Percentiles rank a stretch among this genome's conserved stretches.
Conservation (phyloP, 331 rosid genomes). For the Acacia pycnantha region DNA sequence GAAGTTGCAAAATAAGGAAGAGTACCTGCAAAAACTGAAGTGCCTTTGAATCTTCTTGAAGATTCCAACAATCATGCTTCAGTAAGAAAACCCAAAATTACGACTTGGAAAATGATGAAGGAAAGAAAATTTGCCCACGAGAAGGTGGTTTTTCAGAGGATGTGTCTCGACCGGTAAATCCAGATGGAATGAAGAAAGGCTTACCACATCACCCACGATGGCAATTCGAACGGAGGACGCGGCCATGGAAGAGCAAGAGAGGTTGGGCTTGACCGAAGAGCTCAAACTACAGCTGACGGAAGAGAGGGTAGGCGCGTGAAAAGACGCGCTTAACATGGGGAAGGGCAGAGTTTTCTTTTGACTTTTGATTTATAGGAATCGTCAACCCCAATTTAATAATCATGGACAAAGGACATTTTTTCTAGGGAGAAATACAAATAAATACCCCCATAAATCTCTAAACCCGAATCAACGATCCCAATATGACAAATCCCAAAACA, state of each 20-base stretch:
- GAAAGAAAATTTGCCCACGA: not conserved
- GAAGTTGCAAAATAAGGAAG: not conserved
- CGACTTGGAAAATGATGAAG: not conserved
- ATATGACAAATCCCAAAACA: too few relatives aligned
- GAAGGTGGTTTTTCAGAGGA: not conserved
- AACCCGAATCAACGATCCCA: too few relatives aligned
- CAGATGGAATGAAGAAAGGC: constrained; percentile 16
- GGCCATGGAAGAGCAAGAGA: constrained; percentile 57
- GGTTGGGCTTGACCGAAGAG: constrained; percentile 20
- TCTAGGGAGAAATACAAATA: too few relatives aligned
- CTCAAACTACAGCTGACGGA: constrained; percentile 16
- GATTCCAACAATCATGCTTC: constrained; percentile 82
- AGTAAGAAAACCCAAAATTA: constrained; percentile 15
- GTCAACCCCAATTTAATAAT: too few relatives aligned
- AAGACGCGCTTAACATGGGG: constrained; percentile 43
- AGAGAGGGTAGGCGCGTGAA: constrained; percentile 41
- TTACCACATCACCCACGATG: constrained; percentile 78
- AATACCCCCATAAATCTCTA: too few relatives aligned
- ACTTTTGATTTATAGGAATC: not conserved
- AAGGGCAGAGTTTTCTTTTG: not conserved
- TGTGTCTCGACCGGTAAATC: not conserved
- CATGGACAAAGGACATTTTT: too few relatives aligned
- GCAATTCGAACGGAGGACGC: constrained; percentile 56
- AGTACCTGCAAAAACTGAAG: constrained; percentile 65
- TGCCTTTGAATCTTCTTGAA: constrained; percentile 69